Base-by-base conservation (phyloP, 1,139 yeast species). In the Suhomyces chickasaworum region DNA sequence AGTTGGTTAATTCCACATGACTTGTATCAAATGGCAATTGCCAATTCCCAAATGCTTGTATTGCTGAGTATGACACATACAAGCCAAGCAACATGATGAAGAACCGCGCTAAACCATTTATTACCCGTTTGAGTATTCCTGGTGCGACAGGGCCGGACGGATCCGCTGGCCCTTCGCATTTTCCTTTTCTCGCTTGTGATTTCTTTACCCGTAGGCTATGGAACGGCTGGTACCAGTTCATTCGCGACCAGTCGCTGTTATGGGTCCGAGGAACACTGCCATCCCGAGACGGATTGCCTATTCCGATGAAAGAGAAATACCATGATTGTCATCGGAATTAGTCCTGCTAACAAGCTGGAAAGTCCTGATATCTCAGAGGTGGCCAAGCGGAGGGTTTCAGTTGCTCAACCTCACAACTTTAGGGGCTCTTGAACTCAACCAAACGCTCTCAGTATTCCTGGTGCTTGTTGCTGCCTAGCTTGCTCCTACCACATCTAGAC, bases 101-200 rank as follows among this genome's bases (percentile, higher is more conserved):
- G 20, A 15, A 23, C 27, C 37, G 20, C 37, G 39, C 18, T 34
- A 9, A 15, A 18, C 10, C 6, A 13, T 7, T 4, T 7, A 10
- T 36, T 30, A n/a, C 35, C 39, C 9, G 10, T 27, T 25, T 25
- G 22, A 29, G 35, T 2, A 29, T 18, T 41, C 44, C 38, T 35
- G 44, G 16, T 36, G 27, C 33, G 34, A 33, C 29, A 20, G 35
- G 39, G 27, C 12, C 35, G 18, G 30, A n/a, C 38, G 20, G 33
- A 18, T 37, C 37, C 40, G 32, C 20, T 17, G 17, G 15, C 22
- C 33, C 36, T 30, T 37, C 37, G 17, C 40, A 40, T 6, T 21
- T 22, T 10, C 33, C 17, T 13, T 4, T 7, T 13, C 41, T 31
- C 41, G 46, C 38, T 42, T 42, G 38, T 38, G 46, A 42, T 34